Evolutionary conservation across 2,329 filamentous ascomycete genomes (phyloP).

Genomic region (Coniochaeta hoffmannii): DNA sequence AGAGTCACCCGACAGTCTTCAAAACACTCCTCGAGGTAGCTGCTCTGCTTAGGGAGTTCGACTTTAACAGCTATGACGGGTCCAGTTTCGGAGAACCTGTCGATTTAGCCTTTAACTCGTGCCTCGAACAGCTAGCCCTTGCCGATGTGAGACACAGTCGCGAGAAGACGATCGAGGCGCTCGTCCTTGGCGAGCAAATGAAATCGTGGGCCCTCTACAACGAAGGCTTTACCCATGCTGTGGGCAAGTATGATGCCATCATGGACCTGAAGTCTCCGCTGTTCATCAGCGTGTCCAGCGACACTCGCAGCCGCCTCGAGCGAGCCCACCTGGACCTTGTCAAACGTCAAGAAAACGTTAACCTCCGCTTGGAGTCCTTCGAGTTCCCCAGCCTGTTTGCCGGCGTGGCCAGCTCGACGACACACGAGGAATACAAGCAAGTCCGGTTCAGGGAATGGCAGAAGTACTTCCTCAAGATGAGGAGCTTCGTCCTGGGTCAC

Average conservation of each 20-base stretch:
- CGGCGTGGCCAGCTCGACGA: constrained; percentile 79
- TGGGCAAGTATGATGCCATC: constrained; percentile 75
- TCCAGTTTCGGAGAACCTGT: constrained; percentile 53
- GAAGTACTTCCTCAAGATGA: constrained; percentile 64
- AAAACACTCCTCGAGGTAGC: constrained; percentile 47
- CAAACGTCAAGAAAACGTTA: constrained; percentile 62
- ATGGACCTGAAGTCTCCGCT: constrained; percentile 59
- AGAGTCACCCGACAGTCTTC: constrained; percentile 42
- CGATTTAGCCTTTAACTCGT: constrained; percentile 61
- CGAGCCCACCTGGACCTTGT: constrained; percentile 74
- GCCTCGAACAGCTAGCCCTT: constrained; percentile 68
- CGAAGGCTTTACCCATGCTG: constrained; percentile 85
- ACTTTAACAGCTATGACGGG: constrained; percentile 48
- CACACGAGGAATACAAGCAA: constrained; percentile 64
- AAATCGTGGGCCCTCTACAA: constrained; percentile 76
- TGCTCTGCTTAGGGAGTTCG: constrained; percentile 46
- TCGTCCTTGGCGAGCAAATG: constrained; percentile 86
- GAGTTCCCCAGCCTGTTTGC: constrained; percentile 87
- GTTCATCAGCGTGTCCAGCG: constrained; percentile 59
- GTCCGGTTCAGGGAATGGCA: constrained; percentile 84
- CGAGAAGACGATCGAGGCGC: constrained; percentile 82
- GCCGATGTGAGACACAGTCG: constrained; percentile 74
- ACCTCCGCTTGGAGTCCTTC: constrained; percentile 72
- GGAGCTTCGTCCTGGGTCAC: constrained; percentile 64
- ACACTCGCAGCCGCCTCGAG: constrained; percentile 73